Percentiles rank a stretch among this genome's conserved stretches.
phyloP scores from a whole-genome alignment of 805 yeast species.

The Alloascoidea hylecoeti region DNA sequence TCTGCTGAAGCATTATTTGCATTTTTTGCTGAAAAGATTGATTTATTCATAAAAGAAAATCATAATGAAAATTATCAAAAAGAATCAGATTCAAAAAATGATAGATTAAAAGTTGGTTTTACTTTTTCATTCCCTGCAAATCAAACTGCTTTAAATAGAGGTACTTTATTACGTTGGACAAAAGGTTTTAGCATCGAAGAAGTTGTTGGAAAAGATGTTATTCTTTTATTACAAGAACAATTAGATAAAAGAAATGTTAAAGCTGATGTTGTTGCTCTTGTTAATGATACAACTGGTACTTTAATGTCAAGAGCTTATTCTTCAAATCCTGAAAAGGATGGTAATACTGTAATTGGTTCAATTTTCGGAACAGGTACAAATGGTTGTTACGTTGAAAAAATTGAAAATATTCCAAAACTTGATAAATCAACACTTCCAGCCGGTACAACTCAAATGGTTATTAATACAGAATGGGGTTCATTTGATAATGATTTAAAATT shows the following conservation, averaged over 20 bases:
- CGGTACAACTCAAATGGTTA: conserved; percentile 40
- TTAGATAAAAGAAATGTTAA: conserved; percentile 45
- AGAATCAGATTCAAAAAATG: conserved; percentile 9
- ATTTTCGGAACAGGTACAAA: conserved; percentile 97
- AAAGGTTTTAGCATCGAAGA: conserved; percentile 86
- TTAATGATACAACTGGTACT: conserved; percentile 95
- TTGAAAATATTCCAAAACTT: conserved; percentile 63
- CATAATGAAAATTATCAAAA: conserved; percentile 34
- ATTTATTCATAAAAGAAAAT: conserved; percentile 48
- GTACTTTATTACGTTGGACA: conserved; percentile 88
- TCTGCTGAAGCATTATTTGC: conserved; percentile 52
- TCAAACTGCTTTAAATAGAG: conserved; percentile 68
- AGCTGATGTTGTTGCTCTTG: conserved; percentile 63
- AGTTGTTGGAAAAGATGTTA: conserved; percentile 76
- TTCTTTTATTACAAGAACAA: conserved; percentile 53
- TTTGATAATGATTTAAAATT: conserved; percentile 72
- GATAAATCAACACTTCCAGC: conserved; percentile 20
- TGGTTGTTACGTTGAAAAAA: conserved; percentile 80
- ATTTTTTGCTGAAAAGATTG: conserved; percentile 64
- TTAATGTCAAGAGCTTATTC: conserved; percentile 78
- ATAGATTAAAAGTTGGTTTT: conserved; percentile 64
- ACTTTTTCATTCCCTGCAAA: conserved; percentile 90
- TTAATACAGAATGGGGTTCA: conserved; percentile 97
- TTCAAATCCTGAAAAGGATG: conserved; percentile 39
- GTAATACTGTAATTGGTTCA: conserved; percentile 75